phyloP scores from a whole-genome alignment of 2,329 filamentous ascomycete genomes.

The Colletotrichum caudatum region DNA sequence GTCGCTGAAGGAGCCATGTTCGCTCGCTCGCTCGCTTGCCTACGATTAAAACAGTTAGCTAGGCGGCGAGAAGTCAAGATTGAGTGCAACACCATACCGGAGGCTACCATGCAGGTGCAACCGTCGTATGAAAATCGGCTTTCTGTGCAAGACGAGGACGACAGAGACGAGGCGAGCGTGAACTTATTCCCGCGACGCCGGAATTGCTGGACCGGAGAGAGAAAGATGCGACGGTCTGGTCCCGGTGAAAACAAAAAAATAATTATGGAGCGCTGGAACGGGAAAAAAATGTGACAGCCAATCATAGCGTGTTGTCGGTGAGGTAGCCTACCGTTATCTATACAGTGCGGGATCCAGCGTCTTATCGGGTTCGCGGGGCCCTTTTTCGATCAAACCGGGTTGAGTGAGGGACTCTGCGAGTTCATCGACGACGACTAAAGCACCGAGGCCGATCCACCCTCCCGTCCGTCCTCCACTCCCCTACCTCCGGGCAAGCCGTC shows the following conservation, averaged over 20 bases:
- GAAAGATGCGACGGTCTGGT: conserved; percentile 12
- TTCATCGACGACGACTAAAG: background rate
- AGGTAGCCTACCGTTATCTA: conserved; percentile 4
- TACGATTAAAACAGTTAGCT: conserved; percentile 16
- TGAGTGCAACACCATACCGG: background rate
- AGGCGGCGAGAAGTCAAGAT: background rate
- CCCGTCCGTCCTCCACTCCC: background rate
- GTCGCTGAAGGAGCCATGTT: conserved; percentile 70
- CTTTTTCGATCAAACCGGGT: background rate
- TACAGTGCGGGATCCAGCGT: background rate
- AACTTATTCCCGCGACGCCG: conserved; percentile 20
- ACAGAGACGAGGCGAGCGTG: conserved; percentile 18
- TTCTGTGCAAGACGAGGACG: conserved; percentile 18
- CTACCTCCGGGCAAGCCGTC: background rate
- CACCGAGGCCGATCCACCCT: conserved; percentile 5
- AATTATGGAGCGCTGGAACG: conserved; percentile 33
- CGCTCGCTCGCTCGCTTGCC: conserved; percentile 36
- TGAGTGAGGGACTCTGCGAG: background rate
- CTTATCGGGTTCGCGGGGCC: conserved; percentile 18
- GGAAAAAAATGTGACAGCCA: conserved; percentile 29
- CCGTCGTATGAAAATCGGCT: background rate
- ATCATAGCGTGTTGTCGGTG: background rate
- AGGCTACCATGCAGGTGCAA: conserved; percentile 13
- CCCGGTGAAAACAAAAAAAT: conserved; percentile 41
- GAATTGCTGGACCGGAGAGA: conserved; percentile 27